Conservation (phyloP, 495 filamentous ascomycete genomes). For the Margaritispora aquatica region DNA sequence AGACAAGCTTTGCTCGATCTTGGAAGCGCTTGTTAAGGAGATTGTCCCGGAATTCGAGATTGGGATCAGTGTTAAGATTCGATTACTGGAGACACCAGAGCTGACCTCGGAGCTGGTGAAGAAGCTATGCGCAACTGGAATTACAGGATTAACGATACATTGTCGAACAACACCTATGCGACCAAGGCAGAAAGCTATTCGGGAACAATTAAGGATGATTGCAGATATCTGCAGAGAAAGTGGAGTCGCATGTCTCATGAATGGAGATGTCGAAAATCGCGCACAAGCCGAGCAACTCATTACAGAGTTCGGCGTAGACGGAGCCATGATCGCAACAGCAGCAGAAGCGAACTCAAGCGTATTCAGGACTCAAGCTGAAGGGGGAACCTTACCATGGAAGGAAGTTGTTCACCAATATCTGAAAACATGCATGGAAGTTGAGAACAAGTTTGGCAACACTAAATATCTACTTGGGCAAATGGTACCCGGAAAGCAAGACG, state of each 20-base stretch:
- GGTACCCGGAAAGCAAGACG: slow-evolving; percentile 68
- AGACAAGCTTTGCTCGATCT: slow-evolving; percentile 73
- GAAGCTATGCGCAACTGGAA: slow-evolving; percentile 72
- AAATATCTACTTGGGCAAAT: slow-evolving; percentile 84
- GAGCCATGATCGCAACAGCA: slow-evolving; percentile 92
- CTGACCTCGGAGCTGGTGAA: slow-evolving; percentile 69
- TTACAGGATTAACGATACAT: slow-evolving; percentile 87
- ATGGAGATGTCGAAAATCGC: slow-evolving; percentile 76
- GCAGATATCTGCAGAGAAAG: slow-evolving; percentile 66
- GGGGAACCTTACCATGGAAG: slow-evolving; percentile 61
- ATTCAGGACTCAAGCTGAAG: slow-evolving; percentile 61
- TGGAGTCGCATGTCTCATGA: slow-evolving; percentile 88
- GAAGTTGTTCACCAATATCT: slow-evolving; percentile 73
- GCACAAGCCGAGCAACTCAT: slow-evolving; percentile 63
- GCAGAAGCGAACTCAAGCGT: slow-evolving; percentile 85
- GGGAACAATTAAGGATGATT: slow-evolving; percentile 79
- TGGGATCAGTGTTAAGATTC: slow-evolving; percentile 92
- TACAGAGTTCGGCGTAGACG: slow-evolving; percentile 73
- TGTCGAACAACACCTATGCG: slow-evolving; percentile 96
- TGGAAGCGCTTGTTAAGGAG: slow-evolving; percentile 72
- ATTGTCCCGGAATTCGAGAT: slow-evolving; percentile 71
- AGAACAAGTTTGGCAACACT: slow-evolving; percentile 86
- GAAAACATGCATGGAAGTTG: slow-evolving; percentile 58
- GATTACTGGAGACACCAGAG: slow-evolving; percentile 70
- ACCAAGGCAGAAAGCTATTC: slow-evolving; percentile 77